These are phyloP conservation scores for Myriosclerotinia curreyana DNA, from an alignment of 2,329 filamentous ascomycete genomes.

Conservation along the genomic window DNA sequence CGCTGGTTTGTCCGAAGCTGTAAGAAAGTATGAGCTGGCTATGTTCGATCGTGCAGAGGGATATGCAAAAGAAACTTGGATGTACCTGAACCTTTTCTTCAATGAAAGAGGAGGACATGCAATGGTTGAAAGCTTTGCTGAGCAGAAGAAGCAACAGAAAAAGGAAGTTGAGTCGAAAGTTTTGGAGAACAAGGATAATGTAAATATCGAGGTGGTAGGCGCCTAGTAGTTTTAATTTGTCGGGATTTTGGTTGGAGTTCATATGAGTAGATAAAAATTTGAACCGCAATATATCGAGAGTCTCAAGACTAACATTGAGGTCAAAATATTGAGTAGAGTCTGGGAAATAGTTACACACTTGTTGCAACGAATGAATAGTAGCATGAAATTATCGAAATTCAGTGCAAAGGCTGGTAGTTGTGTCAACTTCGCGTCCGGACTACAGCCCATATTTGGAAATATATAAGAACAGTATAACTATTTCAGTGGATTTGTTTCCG, in stretches of 20 bases:
- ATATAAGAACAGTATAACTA: neutral
- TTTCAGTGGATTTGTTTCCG: neutral
- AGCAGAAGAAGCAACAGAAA: conserved; percentile 13
- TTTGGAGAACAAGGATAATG: neutral
- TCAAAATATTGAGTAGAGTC: too few relatives aligned
- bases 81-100: conserved; percentile 25
- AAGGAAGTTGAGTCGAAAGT: conserved; percentile 1
- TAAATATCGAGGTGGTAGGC: conserved; percentile 6
- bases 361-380: neutral
- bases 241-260: neutral
- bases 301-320: neutral
- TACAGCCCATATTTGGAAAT: neutral
- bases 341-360: neutral
- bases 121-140: conserved; percentile 16
- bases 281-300: neutral
- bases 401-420: neutral
- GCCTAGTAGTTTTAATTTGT: neutral
- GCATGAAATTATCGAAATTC: neutral
- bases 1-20: conserved; percentile 12
- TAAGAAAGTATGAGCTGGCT: conserved; percentile 26
- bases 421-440: neutral
- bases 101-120: conserved; percentile 20
- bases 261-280: conserved; percentile 3
- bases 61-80: conserved; percentile 23
- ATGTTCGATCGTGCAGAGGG: conserved; percentile 27